Conservation (phyloP, 75 land plant genomes). For the Selaginella tamariscina region DNA sequence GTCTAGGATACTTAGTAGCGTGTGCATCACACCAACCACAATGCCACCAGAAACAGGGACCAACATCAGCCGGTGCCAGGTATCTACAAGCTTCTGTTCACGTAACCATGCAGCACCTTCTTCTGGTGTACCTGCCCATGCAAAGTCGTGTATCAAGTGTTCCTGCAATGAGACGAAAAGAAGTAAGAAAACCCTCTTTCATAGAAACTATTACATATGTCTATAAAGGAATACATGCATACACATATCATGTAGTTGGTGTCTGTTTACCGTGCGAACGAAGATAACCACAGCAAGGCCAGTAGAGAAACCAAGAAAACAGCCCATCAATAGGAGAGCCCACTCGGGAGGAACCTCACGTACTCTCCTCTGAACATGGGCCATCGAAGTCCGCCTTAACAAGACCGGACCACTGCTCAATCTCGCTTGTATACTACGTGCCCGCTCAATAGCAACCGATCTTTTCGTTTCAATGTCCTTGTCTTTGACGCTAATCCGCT, state of each 20-base stretch:
- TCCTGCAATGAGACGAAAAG: no score
- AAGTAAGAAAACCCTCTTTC: no score
- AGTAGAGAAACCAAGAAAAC: slow-evolving; percentile 79
- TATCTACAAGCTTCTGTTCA: slow-evolving; percentile 68
- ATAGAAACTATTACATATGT: no score
- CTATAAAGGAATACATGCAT: no score
- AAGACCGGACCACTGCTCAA: slow-evolving; percentile 17
- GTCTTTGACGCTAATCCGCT: no score
- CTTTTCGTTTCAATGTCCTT: no score
- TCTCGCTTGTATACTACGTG: slow-evolving; percentile 13
- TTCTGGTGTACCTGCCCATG: slow-evolving; percentile 99
- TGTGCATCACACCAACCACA: slow-evolving; percentile 91
- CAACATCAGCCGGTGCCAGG: slow-evolving; percentile 87
- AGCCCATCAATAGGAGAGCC: slow-evolving; percentile 80
- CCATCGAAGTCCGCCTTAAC: slow-evolving; percentile 17
- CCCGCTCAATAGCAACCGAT: no score
- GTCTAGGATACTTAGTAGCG: slow-evolving; percentile 60
- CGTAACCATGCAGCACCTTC: slow-evolving; percentile 99
- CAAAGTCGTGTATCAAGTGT: slow-evolving; percentile 93
- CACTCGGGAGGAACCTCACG: slow-evolving; percentile 66
- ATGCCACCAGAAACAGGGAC: slow-evolving; percentile 93
- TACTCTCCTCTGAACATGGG: slow-evolving; percentile 47
- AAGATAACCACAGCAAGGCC: slow-evolving; percentile 86
- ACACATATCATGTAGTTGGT: no score
- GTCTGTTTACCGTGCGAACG: no score